Conservation (phyloP, 2,329 filamentous ascomycete genomes). For the Trichoderma brevicompactum region DNA sequence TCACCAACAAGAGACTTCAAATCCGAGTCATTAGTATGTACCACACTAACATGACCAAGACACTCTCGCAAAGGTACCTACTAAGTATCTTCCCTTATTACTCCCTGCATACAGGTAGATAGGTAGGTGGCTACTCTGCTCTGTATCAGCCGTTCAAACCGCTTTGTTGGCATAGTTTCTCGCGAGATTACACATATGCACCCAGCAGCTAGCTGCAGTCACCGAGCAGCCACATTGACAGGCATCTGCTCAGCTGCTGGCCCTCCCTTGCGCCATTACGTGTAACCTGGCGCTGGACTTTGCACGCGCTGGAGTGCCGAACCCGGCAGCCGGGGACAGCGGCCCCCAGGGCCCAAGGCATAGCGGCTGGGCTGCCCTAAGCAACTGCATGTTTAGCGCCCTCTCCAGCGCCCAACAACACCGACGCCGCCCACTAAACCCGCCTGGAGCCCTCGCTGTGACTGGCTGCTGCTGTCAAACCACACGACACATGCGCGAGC, state of each 20-base stretch:
- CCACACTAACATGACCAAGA: too few relatives aligned
- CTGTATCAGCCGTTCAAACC: neutral
- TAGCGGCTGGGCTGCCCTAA: neutral
- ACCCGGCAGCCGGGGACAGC: neutral
- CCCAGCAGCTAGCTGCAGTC: conserved; percentile 1
- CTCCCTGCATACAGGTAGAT: too few relatives aligned
- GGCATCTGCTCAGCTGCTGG: neutral
- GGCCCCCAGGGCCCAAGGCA: neutral
- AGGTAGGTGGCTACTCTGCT: too few relatives aligned
- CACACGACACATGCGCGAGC: neutral
- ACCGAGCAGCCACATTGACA: conserved; percentile 4
- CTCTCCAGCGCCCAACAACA: neutral
- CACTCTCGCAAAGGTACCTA: too few relatives aligned
- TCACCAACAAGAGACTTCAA: too few relatives aligned
- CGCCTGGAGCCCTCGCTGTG: neutral
- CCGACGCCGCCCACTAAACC: neutral
- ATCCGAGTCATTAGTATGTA: too few relatives aligned
- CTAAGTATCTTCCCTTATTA: too few relatives aligned
- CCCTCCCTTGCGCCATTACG: neutral
- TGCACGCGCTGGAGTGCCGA: neutral
- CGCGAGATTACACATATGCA: neutral
- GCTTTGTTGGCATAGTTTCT: neutral
- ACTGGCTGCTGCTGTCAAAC: neutral
- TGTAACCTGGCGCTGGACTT: neutral
- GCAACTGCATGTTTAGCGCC: neutral